Base-by-base conservation (phyloP, 148 eudicot genomes). In the Vaccinium macrocarpon region DNA sequence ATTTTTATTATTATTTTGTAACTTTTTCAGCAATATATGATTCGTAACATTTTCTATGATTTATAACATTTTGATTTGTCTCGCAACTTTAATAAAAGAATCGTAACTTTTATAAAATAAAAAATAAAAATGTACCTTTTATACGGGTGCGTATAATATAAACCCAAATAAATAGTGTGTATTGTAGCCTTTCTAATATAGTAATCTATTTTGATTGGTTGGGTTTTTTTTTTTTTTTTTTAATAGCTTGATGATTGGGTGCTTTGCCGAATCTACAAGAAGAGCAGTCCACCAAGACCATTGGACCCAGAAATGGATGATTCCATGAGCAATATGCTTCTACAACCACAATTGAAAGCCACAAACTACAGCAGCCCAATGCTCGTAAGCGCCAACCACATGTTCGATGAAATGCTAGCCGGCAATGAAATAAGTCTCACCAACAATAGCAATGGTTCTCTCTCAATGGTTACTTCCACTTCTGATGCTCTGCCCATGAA, bases 241-340 rank as follows among this genome's bases (percentile, higher is more conserved):
- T 23, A 82, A 51, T 82, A 95, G 98, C 91, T 95, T 84, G 98
- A 95, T 82, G 98, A 95, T 90, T 95, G 98, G 98, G 98, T 95
- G 62, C 53, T 95, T 49, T 94, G 98, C 82, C 93, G 98, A 82
- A 95, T 95, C 82, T 94, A 95, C 92, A 95, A 93, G 94, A 94
- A 93, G 89, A 93, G 84, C 87, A 92, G 86, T 73, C 84, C 91
- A 1, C 87, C 82, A 21, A 89, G 96, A 85, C 84, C 92, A 3
- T 70, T 91, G 87, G 98, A 93, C 85, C 94, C 87, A 1, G 98
- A 94, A 6, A 86, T 92, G 14, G 91, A 89, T 0, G 95, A 91
- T 4, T 81, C 90, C 12, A 86, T 87, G 81, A 90, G 86, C 35
- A 91, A 89, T 3, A 68, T 90, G 82, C 49, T 87, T 9, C 56